A percentile compares a stretch with the other conserved stretches of the same genome.
Evolutionary conservation across 2,329 filamentous ascomycete species (phyloP).

Genomic region (Colletotrichum coccodes): DNA sequence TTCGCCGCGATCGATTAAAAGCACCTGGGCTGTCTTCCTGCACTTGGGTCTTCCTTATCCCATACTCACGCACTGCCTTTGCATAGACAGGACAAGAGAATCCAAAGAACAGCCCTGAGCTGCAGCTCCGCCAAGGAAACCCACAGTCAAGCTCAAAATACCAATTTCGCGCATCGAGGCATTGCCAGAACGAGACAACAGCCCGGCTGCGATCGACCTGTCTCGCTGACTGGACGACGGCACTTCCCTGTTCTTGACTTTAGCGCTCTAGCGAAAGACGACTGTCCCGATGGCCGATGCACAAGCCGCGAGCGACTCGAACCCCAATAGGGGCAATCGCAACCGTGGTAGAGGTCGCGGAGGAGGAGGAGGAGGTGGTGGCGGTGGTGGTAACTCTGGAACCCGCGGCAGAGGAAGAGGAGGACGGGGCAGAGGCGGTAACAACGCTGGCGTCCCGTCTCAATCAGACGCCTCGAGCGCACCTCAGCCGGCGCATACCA

Average conservation of each 20-base stretch:
- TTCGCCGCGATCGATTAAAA: constrained; percentile 20
- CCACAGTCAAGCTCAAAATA: background rate
- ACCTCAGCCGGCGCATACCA: background rate
- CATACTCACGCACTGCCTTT: no score
- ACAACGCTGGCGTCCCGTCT: constrained; percentile 13
- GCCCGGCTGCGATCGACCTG: background rate
- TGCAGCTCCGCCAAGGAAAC: background rate
- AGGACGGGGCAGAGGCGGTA: constrained; percentile 35
- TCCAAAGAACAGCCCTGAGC: background rate
- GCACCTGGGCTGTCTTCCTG: background rate
- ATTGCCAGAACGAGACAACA: background rate
- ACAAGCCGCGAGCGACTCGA: constrained; percentile 15
- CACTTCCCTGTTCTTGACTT: background rate
- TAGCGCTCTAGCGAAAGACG: no score
- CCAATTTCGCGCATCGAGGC: background rate
- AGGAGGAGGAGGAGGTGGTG: constrained; percentile 48
- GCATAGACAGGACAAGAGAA: background rate
- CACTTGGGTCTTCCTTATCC: background rate
- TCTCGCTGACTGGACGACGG: background rate
- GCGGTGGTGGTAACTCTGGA: constrained; percentile 26
- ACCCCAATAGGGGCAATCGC: constrained; percentile 28
- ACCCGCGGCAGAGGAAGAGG: constrained; percentile 25
- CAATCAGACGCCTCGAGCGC: constrained; percentile 4
- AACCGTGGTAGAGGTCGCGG: constrained; percentile 32
- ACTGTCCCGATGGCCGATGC: constrained; percentile 22